phyloP scores from a whole-genome alignment of 1,284 basidiomycete species.

The Apiotrichum brassicae region DNA sequence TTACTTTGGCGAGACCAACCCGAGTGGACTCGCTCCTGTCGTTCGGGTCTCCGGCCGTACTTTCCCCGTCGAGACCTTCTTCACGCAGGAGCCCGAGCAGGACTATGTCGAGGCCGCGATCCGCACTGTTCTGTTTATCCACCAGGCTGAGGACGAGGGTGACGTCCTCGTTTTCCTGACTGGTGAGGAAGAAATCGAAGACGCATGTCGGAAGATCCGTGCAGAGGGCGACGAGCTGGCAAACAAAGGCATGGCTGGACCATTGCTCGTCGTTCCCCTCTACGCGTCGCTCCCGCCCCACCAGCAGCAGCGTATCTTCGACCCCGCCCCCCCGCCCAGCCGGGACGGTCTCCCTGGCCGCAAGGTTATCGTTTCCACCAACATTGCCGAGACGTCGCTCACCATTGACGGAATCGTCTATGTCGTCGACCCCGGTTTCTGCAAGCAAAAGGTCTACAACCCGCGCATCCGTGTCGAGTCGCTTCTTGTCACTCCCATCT shows the following conservation, averaged over 20 bases:
- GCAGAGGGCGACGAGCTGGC: conserved; percentile 75
- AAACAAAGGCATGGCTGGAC: conserved; percentile 69
- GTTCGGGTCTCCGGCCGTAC: conserved; percentile 96
- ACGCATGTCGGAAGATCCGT: conserved; percentile 89
- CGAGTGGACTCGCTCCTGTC: conserved; percentile 62
- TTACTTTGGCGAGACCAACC: conserved; percentile 69
- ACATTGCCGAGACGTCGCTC: conserved; percentile 95
- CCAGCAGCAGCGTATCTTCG: conserved; percentile 94
- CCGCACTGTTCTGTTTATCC: conserved; percentile 94
- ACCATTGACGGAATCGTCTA: conserved; percentile 99
- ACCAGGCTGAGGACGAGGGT: conserved; percentile 88
- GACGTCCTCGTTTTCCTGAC: conserved; percentile 94
- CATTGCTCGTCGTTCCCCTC: conserved; percentile 79
- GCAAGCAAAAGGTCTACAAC: conserved; percentile 96
- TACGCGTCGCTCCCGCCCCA: conserved; percentile 89
- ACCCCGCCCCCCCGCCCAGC: conserved; percentile 63
- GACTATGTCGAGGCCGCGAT: conserved; percentile 98
- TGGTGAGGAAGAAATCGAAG: conserved; percentile 98
- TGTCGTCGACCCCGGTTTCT: conserved; percentile 96
- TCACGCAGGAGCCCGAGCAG: conserved; percentile 90
- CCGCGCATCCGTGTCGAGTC: conserved; percentile 94
- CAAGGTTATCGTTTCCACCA: conserved; percentile 93
- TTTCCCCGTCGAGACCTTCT: conserved; percentile 91
- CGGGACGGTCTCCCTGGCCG: conserved; percentile 73
- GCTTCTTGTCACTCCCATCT: conserved; percentile 88